phyloP scores from a whole-genome alignment of 2,329 filamentous ascomycete genomes.

The Elsinoe fawcettii region DNA sequence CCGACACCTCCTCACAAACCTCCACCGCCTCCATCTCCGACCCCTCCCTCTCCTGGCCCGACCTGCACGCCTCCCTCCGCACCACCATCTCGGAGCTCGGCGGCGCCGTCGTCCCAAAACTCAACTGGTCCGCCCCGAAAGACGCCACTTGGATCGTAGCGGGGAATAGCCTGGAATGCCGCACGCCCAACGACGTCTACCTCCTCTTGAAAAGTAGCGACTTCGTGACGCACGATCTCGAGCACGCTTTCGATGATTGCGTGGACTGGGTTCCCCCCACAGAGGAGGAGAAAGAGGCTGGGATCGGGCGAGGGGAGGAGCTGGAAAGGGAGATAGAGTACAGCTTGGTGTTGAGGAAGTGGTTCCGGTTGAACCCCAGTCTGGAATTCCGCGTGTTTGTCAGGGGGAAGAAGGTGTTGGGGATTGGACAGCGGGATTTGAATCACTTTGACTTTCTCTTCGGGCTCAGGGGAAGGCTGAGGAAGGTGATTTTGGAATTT shows the following conservation, averaged over 20 bases:
- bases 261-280: slow-evolving; percentile 30
- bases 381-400: slow-evolving; percentile 97
- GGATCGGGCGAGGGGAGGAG: slow-evolving; percentile 3
- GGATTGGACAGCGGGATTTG: slow-evolving; percentile 78
- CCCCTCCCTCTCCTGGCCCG: slow-evolving; percentile 56
- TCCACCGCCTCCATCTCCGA: slow-evolving; percentile 50
- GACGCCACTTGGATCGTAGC: slow-evolving; percentile 86
- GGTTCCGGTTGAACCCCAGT: slow-evolving; percentile 79
- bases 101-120: slow-evolving; percentile 79
- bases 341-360: slow-evolving; percentile 77
- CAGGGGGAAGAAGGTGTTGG: slow-evolving; percentile 69
- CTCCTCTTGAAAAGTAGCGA: slow-evolving; percentile 88
- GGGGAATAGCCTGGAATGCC: slow-evolving; percentile 88
- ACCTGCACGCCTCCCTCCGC: slow-evolving; percentile 70
- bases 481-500: slow-evolving; percentile 63
- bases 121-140: slow-evolving; percentile 96
- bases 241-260: slow-evolving; percentile 82
- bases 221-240: slow-evolving; percentile 88
- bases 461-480: slow-evolving; percentile 57
- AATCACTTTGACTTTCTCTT: slow-evolving; percentile 84
- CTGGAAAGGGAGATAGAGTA: slow-evolving; percentile 39
- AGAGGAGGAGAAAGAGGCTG: slow-evolving; percentile 10
- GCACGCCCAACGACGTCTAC: slow-evolving; percentile 82
- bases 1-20: slow-evolving; percentile 40
- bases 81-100: slow-evolving; percentile 71